Percentiles rank a stretch among this genome's conserved stretches.
Evolutionary conservation across 352 stramenopile genomes (phyloP).

Genomic region (Phytophthora uliginosa): DNA sequence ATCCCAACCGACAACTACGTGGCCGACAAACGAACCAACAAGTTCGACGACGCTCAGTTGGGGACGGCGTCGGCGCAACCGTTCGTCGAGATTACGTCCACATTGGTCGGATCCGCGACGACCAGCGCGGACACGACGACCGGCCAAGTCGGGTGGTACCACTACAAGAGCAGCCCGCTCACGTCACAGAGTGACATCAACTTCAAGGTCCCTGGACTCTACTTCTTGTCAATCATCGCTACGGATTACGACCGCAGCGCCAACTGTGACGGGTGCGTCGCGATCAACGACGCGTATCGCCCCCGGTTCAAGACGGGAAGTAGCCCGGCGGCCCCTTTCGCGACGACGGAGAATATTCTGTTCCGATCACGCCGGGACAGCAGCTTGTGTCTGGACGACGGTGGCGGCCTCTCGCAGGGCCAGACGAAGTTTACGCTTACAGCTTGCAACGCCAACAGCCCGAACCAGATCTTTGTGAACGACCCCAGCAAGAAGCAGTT

Average conservation of each 20-base stretch:
- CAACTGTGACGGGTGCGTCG: slow-evolving; percentile 49
- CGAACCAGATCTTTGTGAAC: neutral
- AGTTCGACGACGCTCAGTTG: slow-evolving; percentile 9
- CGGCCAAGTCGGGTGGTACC: slow-evolving; percentile 31
- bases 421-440: neutral
- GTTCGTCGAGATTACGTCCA: slow-evolving; percentile 9
- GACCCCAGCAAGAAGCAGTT: neutral
- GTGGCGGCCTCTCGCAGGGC: too few species aligned
- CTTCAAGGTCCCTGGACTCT: slow-evolving; percentile 49
- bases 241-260: slow-evolving; percentile 44
- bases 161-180: slow-evolving; percentile 41
- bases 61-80: slow-evolving; percentile 1
- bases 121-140: neutral
- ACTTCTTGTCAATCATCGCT: slow-evolving; percentile 43
- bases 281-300: slow-evolving; percentile 49
- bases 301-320: slow-evolving; percentile 15
- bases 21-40: slow-evolving; percentile 39
- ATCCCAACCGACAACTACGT: slow-evolving; percentile 66
- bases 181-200: slow-evolving; percentile 39
- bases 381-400: neutral
- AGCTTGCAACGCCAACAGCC: neutral
- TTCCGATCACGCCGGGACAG: neutral
- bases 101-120: neutral
- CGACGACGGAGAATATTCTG: neutral
- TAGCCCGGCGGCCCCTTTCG: neutral